Evolutionary conservation across 768 basidiomycete species (phyloP), one percentile per base, ranked within the genome.

Genomic region (Leccinum olivaceopallidum): DNA sequence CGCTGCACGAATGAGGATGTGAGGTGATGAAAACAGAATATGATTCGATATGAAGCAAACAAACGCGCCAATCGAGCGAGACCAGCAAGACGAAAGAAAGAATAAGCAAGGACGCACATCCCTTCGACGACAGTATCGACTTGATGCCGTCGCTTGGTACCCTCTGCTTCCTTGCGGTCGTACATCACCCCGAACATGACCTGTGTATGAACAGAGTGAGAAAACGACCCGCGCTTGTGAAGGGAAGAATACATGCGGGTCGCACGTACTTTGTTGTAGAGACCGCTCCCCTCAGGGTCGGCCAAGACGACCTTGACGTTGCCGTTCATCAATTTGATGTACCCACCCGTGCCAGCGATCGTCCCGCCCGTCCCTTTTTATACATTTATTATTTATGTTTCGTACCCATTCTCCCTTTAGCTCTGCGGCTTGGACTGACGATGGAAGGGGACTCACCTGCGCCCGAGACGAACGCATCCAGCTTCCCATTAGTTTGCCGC

Each of bases 111-210:
- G 14, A 73, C 79, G 58, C 24, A 90, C 89, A 94, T 93, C 60
- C 92, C 92, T 76, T 94, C 92, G n/a, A 97, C 94, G 18, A 97
- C 86, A 1, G 95, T 96, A 69, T 98, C 96, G 14, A 98, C 94
- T 73, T 96, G 95, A 71, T 96, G 92, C 60, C 96, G 79, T 67
- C 97, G 76, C 69, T 92, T 94, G 9, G 88, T 96, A 6, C 97
- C 96, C 76, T 99, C 96, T 44, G 86, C 87, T 78, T 99, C 96
- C 63, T 83, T 92, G n/a, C 75, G 79, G 70, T 96, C 92, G 69
- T 88, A 99, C 95, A 99, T 93, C 7, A 98, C 97, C 5, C 94
- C 94, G 64, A 88, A 83, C 76, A 92, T 93, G 56, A 97, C 84
- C 89, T 91, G 53, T 42, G 20, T 47, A 13, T 13, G 44, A 47